A percentile compares a stretch with the other conserved stretches of the same genome.
These are phyloP conservation scores for Chrysoporthe cubensis DNA, from an alignment of 2,329 filamentous ascomycete genomes.

Conservation along the genomic window DNA sequence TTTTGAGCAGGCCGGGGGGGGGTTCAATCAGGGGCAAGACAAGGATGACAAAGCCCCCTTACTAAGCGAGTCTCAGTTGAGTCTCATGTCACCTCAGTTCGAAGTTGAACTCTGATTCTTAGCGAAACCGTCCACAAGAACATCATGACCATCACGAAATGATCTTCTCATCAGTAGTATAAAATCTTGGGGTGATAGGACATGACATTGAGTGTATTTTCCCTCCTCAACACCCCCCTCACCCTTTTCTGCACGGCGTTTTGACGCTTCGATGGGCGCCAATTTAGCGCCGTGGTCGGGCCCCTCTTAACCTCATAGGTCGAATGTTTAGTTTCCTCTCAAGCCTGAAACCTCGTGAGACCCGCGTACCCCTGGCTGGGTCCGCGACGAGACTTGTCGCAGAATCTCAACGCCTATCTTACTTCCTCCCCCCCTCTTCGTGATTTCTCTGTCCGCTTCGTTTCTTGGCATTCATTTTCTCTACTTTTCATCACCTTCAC, in stretches of 20 bases:
- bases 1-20: too few relatives aligned
- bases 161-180: not conserved
- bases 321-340: slow-evolving; percentile 18
- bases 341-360: slow-evolving; percentile 26
- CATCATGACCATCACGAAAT: not conserved
- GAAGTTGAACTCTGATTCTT: not conserved
- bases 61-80: slow-evolving; percentile 6
- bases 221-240: not conserved
- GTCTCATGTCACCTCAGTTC: slow-evolving; percentile 3
- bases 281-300: not conserved
- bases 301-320: slow-evolving; percentile 16
- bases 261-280: not conserved
- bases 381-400: slow-evolving; percentile 24
- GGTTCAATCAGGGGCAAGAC: not conserved
- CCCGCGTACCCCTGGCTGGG: slow-evolving; percentile 21
- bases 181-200: not conserved
- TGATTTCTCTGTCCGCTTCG: not conserved
- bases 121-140: not conserved
- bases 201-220: not conserved
- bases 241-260: not conserved
- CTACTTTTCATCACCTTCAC: not conserved
- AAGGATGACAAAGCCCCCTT: not conserved
- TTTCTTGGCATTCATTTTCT: slow-evolving; percentile 9
- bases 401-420: slow-evolving; percentile 17
- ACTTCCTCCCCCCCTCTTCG: slow-evolving; percentile 4